Evolutionary conservation across 2,329 filamentous ascomycete species (phyloP), one percentile per base, ranked within the genome.

Genomic region (Pseudogymnoascus verrucosus): DNA sequence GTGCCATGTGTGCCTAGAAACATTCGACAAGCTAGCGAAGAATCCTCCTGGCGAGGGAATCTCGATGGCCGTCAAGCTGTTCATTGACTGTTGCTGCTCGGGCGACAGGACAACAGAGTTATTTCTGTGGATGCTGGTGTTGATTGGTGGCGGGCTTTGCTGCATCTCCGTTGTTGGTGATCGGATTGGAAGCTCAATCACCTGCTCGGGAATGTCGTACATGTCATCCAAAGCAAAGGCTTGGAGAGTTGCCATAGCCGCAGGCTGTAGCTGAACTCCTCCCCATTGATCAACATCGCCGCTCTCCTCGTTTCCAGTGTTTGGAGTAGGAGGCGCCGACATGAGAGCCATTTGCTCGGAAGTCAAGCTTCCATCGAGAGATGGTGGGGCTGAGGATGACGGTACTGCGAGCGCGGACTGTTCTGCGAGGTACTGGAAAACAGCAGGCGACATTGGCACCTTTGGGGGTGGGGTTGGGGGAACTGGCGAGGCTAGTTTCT

Each of bases 21-120:
- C 84, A 3, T 88, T 85, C 39, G 89, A 90, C 28, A 97, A 82
- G 0, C 89, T 91, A 1, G 90, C 90, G 76, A 97, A 97, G 80
- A 97, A 97, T 0, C 89, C 91, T 26, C 91, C 89, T 0, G 93
- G 93, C 0, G 93, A 97, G 5, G 93, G 93, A 36, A 98, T 92
- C 26, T 93, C 93, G 19, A 97, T 82, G 65, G 84, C 87, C 19
- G 90, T 93, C 66, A 97, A 82, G 40, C 88, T 89, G 63, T 88
- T 87, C 12, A 87, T 79, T 12, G 87, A 88, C 64, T 81, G 76
- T 64, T 80, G 81, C 47, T 84, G 84, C 7, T 80, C 77, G 8
- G 84, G 79, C 0, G 78, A 79, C 19, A 74, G 73, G 42, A 78
- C 74, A 59, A 78, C 74, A 10, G 76, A 75, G 65, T 73, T 67